These are phyloP conservation scores for Priceomyces castillae DNA, from an alignment of 805 yeast species.

Conservation along the genomic window DNA sequence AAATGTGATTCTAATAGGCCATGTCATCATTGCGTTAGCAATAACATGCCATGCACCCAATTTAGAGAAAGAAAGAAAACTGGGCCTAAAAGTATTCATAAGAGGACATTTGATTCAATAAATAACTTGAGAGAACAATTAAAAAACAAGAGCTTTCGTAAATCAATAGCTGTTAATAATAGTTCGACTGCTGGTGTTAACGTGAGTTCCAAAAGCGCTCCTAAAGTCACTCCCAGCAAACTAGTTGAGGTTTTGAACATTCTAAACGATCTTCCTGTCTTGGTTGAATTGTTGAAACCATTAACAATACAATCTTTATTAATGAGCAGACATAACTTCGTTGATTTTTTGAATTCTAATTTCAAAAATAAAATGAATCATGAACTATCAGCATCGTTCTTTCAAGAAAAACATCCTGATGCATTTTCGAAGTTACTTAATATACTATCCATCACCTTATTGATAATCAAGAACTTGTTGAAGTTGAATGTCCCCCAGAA, in stretches of 20 bases:
- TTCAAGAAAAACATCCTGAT: slow-evolving; percentile 14
- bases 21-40: slow-evolving; percentile 30
- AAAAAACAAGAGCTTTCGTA: background rate
- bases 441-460: slow-evolving; percentile 23
- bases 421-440: slow-evolving; percentile 24
- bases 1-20: slow-evolving; percentile 32
- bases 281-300: slow-evolving; percentile 23
- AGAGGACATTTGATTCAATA: slow-evolving; percentile 25
- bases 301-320: slow-evolving; percentile 27
- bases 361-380: background rate
- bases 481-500: slow-evolving; percentile 25
- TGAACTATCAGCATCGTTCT: slow-evolving; percentile 14
- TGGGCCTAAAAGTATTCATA: slow-evolving; percentile 35
- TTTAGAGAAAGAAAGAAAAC: slow-evolving; percentile 31
- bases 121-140: background rate
- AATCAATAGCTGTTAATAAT: no score
- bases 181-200: no score
- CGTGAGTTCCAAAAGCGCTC: no score
- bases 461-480: slow-evolving; percentile 28
- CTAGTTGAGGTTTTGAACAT: slow-evolving; percentile 24
- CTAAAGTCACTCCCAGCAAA: no score
- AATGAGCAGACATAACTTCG: slow-evolving; percentile 18
- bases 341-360: slow-evolving; percentile 17
- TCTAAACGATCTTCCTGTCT: slow-evolving; percentile 24
- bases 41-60: slow-evolving; percentile 33